These are phyloP conservation scores for Curvularia lunata DNA, from an alignment of 2,329 filamentous ascomycete genomes.

Conservation along the genomic window DNA sequence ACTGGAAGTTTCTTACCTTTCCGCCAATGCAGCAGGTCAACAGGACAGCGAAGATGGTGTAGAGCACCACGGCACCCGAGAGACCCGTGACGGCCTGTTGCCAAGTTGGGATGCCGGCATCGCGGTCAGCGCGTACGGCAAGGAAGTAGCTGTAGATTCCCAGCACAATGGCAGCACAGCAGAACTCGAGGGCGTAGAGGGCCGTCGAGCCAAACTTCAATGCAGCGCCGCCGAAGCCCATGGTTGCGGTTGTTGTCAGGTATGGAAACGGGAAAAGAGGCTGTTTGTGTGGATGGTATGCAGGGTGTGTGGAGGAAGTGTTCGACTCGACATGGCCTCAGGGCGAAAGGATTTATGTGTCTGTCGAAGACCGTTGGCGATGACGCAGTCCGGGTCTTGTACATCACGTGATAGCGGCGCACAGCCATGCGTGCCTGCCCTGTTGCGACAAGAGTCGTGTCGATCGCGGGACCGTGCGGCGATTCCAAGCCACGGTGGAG, in stretches of 20 bases:
- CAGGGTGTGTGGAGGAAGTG: not conserved
- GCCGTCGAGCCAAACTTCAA: slow-evolving; percentile 74
- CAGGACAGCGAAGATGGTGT: slow-evolving; percentile 73
- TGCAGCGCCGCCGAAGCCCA: slow-evolving; percentile 66
- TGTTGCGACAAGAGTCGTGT: slow-evolving; percentile 7
- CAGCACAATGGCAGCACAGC: slow-evolving; percentile 74
- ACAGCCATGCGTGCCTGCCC: slow-evolving; percentile 8
- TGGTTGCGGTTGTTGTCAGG: slow-evolving; percentile 41
- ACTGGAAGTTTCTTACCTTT: slow-evolving; percentile 51
- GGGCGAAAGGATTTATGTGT: slow-evolving; percentile 13
- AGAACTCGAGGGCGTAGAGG: slow-evolving; percentile 76
- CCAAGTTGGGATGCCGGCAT: slow-evolving; percentile 67
- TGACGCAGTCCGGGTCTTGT: slow-evolving; percentile 15
- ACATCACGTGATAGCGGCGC: slow-evolving; percentile 3
- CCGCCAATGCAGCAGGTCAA: slow-evolving; percentile 82
- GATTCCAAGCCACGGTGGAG: slow-evolving; percentile 5
- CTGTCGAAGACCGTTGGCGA: slow-evolving; percentile 6
- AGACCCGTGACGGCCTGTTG: slow-evolving; percentile 75
- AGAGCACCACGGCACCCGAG: slow-evolving; percentile 74
- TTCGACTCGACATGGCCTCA: not conserved
- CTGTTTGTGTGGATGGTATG: not conserved
- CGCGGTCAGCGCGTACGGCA: slow-evolving; percentile 70
- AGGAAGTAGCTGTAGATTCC: slow-evolving; percentile 84
- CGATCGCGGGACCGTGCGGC: slow-evolving; percentile 12
- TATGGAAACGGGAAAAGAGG: not conserved